Evolutionary conservation across 306 rosid species (phyloP).

Genomic region (Spatholobus suberectus): DNA sequence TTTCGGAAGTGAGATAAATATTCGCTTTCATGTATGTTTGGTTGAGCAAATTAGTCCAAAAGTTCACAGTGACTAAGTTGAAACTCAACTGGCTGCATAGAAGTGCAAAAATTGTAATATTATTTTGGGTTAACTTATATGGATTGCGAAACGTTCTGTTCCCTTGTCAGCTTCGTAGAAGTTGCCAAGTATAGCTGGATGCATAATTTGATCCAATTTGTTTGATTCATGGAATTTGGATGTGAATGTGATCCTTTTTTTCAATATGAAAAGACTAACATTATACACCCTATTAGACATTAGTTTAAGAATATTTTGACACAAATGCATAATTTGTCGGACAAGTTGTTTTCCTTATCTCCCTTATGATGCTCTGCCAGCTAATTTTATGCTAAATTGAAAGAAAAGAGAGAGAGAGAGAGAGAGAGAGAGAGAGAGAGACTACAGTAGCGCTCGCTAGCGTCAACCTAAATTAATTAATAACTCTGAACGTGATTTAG

Average conservation of each 20-base stretch:
- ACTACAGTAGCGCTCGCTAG: neutral
- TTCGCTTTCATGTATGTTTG: neutral
- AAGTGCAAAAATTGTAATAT: neutral
- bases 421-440: too few species aligned
- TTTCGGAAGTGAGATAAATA: neutral
- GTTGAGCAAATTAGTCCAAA: neutral
- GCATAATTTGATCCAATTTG: conserved; percentile 6
- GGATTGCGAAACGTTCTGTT: neutral
- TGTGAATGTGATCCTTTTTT: neutral
- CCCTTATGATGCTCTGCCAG: conserved; percentile 16
- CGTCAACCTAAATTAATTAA: neutral
- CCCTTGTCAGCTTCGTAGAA: neutral
- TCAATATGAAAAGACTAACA: neutral
- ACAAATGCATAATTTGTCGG: neutral
- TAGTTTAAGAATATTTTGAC: conserved; percentile 13
- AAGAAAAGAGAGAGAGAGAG: neutral
- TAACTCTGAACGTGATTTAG: neutral
- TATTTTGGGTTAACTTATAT: neutral
- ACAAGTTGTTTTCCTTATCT: neutral
- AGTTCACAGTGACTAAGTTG: neutral
- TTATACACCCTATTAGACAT: neutral
- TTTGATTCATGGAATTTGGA: conserved; percentile 4
- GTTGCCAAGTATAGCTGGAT: conserved; percentile 2
- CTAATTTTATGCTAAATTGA: neutral
- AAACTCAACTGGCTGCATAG: neutral